Conservation (phyloP, 1,284 basidiomycete genomes). For the Pseudozyma sp. region DNA sequence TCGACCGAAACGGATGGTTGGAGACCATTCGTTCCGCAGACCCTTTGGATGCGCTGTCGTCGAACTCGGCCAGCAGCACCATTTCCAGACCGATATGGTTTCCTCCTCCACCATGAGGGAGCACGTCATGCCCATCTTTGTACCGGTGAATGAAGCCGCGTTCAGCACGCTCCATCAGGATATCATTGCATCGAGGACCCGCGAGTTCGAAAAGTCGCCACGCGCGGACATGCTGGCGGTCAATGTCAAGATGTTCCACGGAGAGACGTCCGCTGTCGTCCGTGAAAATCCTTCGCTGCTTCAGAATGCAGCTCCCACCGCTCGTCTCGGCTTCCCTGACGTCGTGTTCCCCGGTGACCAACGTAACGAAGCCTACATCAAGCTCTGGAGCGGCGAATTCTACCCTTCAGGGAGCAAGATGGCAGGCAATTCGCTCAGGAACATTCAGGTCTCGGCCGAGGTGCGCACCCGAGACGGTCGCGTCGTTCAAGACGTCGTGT, state of each 20-base stretch:
- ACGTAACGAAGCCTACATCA: conserved; percentile 95
- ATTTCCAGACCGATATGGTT: conserved; percentile 74
- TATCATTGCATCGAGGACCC: conserved; percentile 82
- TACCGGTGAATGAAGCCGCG: conserved; percentile 81
- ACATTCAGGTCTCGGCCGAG: conserved; percentile 90
- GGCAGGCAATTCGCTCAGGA: conserved; percentile 69
- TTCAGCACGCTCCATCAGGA: conserved; percentile 96
- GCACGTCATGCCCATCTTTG: conserved; percentile 87
- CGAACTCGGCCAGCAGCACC: conserved; percentile 77
- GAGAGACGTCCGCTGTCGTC: conserved; percentile 79
- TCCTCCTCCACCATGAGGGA: conserved; percentile 72
- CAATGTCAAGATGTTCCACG: conserved; percentile 89
- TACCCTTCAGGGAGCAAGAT: conserved; percentile 58
- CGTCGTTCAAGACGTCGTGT: conserved; percentile 80
- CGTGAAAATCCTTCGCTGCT: conserved; percentile 88
- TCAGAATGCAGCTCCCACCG: conserved; percentile 82
- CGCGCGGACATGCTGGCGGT: conserved; percentile 88
- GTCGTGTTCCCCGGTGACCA: conserved; percentile 91
- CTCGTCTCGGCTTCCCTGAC: conserved; percentile 94
- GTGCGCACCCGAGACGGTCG: conserved; percentile 82
- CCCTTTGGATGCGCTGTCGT: conserved; percentile 95
- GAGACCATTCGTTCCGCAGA: conserved; percentile 74
- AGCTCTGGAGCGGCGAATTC: conserved; percentile 67
- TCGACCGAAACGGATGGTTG: conserved; percentile 50
- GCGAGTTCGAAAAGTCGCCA: conserved; percentile 85